phyloP scores from a whole-genome alignment of 768 basidiomycete species.

The Amanita molliuscula region DNA sequence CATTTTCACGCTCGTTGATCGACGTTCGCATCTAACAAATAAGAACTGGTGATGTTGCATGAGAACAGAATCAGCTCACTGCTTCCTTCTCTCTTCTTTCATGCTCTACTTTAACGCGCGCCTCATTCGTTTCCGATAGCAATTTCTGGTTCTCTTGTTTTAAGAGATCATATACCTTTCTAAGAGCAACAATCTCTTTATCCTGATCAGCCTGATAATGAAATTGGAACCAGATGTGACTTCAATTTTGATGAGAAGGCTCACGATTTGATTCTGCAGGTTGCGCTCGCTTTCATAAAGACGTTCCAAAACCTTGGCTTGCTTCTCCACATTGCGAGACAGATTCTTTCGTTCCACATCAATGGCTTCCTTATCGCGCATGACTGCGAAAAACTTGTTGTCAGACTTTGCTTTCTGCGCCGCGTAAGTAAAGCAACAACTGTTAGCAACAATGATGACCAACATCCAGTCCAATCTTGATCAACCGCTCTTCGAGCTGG shows the following conservation, averaged over 20 bases:
- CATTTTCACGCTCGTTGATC: slow-evolving; percentile 25
- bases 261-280: slow-evolving; percentile 48
- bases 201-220: slow-evolving; percentile 28
- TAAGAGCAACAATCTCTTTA: slow-evolving; percentile 28
- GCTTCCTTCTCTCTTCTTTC: slow-evolving; percentile 26
- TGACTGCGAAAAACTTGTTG: slow-evolving; percentile 86
- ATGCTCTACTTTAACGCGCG: slow-evolving; percentile 23
- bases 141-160: slow-evolving; percentile 23
- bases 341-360: slow-evolving; percentile 67
- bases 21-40: slow-evolving; percentile 16
- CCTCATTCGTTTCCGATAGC: slow-evolving; percentile 21
- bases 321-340: slow-evolving; percentile 36
- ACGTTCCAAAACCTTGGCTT: slow-evolving; percentile 50
- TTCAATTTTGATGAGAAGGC: slow-evolving; percentile 10
- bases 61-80: background rate
- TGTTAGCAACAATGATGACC: slow-evolving; percentile 13
- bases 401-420: slow-evolving; percentile 89
- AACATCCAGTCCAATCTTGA: slow-evolving; percentile 61
- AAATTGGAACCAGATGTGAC: background rate
- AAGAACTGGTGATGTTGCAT: slow-evolving; percentile 6
- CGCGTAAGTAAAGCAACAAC: slow-evolving; percentile 1
- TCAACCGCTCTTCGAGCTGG: slow-evolving; percentile 60
- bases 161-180: slow-evolving; percentile 18
- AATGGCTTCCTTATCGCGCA: slow-evolving; percentile 81
- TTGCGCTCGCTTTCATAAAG: slow-evolving; percentile 54